These are phyloP conservation scores for Aspergillaceae sp. DNA, from an alignment of 2,329 filamentous ascomycete genomes.

Conservation along the genomic window DNA sequence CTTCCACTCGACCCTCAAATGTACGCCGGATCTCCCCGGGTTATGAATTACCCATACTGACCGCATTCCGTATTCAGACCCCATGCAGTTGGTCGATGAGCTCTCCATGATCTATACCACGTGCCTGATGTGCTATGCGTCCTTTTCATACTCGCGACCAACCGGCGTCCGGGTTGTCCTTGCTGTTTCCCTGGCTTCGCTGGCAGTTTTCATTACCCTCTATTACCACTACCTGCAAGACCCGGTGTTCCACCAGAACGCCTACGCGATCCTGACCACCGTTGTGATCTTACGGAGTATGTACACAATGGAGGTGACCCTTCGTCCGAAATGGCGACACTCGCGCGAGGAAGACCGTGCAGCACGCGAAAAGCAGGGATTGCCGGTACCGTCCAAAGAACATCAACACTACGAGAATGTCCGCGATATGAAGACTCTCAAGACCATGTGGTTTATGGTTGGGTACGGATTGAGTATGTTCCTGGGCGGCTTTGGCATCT, in stretches of 20 bases:
- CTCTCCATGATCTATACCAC: constrained; percentile 66
- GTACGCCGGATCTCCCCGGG: constrained; percentile 25
- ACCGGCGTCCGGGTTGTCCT: constrained; percentile 44
- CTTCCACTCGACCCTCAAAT: constrained; percentile 58
- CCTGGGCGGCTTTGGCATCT: constrained; percentile 64
- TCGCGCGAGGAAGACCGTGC: constrained; percentile 39
- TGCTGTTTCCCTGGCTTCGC: constrained; percentile 47
- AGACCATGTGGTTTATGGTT: constrained; percentile 70
- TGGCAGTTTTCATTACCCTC: constrained; percentile 63
- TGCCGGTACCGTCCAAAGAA: constrained; percentile 35
- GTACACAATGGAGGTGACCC: constrained; percentile 63
- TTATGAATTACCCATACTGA: constrained; percentile 11
- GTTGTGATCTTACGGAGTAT: constrained; percentile 64
- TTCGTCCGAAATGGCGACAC: constrained; percentile 52
- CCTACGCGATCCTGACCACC: constrained; percentile 64
- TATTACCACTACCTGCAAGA: constrained; percentile 77
- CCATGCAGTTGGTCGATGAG: constrained; percentile 63
- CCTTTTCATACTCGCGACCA: constrained; percentile 61
- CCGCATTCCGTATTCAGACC: constrained; percentile 39
- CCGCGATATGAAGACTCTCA: constrained; percentile 50
- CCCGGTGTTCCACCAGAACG: constrained; percentile 72
- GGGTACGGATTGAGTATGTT: constrained; percentile 61
- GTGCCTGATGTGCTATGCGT: constrained; percentile 62
- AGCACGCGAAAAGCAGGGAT: constrained; percentile 26
- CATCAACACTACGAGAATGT: constrained; percentile 43